Percentiles rank a stretch among this genome's conserved stretches.
Conservation (phyloP, 2,329 filamentous ascomycete species). For the Simplicillium aogashimaense region DNA sequence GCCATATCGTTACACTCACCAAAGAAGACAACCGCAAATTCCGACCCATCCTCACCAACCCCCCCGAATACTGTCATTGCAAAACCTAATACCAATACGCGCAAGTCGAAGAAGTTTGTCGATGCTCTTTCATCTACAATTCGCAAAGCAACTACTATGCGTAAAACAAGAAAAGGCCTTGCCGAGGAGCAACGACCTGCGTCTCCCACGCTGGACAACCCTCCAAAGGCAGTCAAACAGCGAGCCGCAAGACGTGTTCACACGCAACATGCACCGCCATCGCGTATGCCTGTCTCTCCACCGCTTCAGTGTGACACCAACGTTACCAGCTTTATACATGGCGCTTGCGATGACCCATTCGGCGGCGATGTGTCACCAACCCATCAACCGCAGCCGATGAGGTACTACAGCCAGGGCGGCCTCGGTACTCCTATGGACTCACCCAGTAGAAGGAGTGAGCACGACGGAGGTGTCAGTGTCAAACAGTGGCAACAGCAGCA, state of each 20-base stretch:
- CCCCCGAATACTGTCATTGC: conserved; percentile 12
- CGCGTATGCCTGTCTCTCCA: conserved; percentile 9
- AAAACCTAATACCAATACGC: conserved; percentile 10
- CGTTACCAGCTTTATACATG: conserved; percentile 21
- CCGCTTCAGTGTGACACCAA: conserved; percentile 15
- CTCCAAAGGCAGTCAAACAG: conserved; percentile 22
- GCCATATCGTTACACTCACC: conserved; percentile 35
- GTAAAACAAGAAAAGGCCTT: conserved; percentile 16
- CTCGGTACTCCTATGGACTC: conserved; percentile 28
- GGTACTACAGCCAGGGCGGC: conserved; percentile 20
- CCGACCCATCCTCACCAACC: conserved; percentile 20
- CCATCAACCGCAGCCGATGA: conserved; percentile 12
- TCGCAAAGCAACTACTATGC: conserved; percentile 25
- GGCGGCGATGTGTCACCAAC: conserved; percentile 17
- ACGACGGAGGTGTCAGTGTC: conserved; percentile 13
- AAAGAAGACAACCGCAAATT: conserved; percentile 13
- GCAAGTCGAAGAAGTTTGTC: conserved; percentile 28
- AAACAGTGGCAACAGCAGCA: conserved; percentile 12
- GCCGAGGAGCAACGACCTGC: conserved; percentile 11
- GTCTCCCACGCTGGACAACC: conserved; percentile 22
- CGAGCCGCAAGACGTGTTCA: conserved; percentile 16
- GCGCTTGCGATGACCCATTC: conserved; percentile 28
- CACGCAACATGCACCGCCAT: conserved; percentile 2
- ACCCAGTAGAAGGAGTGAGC: conserved; percentile 22
- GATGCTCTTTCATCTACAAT: conserved; percentile 30